Evolutionary conservation across 352 stramenopile species (phyloP).

Genomic region (Poterioochromonas sp.): DNA sequence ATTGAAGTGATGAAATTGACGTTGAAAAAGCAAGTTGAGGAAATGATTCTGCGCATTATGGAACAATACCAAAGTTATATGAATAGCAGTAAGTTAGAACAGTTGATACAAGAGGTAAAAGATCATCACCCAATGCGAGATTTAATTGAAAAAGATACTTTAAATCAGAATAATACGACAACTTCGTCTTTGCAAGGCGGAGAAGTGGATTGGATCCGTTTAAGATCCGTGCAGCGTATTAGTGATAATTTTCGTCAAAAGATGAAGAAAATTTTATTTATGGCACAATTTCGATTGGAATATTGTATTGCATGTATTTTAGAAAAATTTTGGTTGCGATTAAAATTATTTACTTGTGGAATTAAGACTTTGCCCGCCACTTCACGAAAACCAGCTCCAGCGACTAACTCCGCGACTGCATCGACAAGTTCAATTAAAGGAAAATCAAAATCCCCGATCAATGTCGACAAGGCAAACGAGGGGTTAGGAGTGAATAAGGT

Average conservation of each 20-base stretch:
- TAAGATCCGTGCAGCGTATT: constrained; percentile 17
- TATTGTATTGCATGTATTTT: background rate
- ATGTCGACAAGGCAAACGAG: no score
- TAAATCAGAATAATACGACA: background rate
- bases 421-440: no score
- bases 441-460: no score
- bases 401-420: no score
- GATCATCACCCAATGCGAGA: constrained; percentile 4
- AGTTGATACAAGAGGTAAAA: background rate
- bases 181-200: background rate
- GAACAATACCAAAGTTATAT: background rate
- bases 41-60: background rate
- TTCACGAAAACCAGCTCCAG: no score
- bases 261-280: background rate
- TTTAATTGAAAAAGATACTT: background rate
- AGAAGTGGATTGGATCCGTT: constrained; percentile 1
- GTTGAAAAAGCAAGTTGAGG: background rate
- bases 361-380: no score
- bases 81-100: background rate
- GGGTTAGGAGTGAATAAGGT: no score
- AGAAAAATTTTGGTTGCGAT: constrained; percentile 21
- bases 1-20: background rate
- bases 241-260: constrained; percentile 10
- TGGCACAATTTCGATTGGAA: background rate
- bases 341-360: background rate